Base-by-base conservation (phyloP, 148 eudicot genomes). In the Simmondsia chinensis region DNA sequence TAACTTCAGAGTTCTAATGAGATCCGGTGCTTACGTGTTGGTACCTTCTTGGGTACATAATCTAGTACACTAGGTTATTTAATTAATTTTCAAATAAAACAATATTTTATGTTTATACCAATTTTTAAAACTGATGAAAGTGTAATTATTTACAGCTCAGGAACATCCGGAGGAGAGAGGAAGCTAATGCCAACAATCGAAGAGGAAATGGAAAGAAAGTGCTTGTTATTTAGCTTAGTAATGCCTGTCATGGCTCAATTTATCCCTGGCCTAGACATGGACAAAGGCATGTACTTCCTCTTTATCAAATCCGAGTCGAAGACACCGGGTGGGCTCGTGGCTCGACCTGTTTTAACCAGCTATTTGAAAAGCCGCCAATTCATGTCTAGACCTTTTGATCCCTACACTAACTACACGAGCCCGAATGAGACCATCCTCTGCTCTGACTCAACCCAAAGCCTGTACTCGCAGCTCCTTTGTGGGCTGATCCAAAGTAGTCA, bases 101-200 rank as follows among this genome's bases (percentile, higher is more conserved):
- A n/a, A n/a, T n/a, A n/a, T n/a, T n/a, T n/a, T n/a, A n/a, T n/a
- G n/a, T n/a, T n/a, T n/a, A n/a, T n/a, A n/a, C n/a, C n/a, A n/a
- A n/a, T n/a, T n/a, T n/a, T n/a, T n/a, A n/a, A n/a, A n/a, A n/a
- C 28, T 8, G 19, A n/a, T 33, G 22, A 9, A 13, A 46, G 36
- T 24, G 13, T 22, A 28, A 2, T n/a, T 61, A 30, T 15, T 53
- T 43, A 25, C 64, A 73, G 78, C 16, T 73, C 78, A 7, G 78
- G 78, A 20, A 68, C 78, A n/a, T 73, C 78, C 1, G 78, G 67
- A 2, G 78, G 78, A 12, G 78, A 73, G 34, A 67, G 78, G 20
- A 73, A 73, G 29, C 41, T 73, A 59, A 68, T 68, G 70, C 78
- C 78, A 1, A 56, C 74, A 11, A 73, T 60, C 2, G 60, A 55